These are phyloP conservation scores for Lodderomyces pseudojiufengensis DNA, from an alignment of 1,139 yeast species.

Conservation along the genomic window DNA sequence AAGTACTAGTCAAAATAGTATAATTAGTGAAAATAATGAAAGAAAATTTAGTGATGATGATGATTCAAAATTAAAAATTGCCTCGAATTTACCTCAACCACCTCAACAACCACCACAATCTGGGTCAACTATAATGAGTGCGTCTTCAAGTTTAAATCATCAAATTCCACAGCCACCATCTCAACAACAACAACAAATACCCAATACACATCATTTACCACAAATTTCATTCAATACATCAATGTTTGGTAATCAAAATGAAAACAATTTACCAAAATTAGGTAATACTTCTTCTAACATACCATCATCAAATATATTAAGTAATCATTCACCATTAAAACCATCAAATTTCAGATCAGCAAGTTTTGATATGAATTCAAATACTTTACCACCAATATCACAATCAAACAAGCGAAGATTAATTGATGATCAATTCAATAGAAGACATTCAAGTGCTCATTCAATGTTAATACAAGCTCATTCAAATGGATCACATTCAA, in stretches of 20 bases:
- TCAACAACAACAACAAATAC: constrained; percentile 9
- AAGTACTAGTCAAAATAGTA: not conserved
- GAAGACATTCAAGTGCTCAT: constrained; percentile 32
- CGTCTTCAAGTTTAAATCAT: constrained; percentile 1
- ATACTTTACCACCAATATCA: constrained; percentile 21
- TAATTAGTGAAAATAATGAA: not conserved
- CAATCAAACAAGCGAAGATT: constrained; percentile 24
- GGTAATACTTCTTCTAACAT: constrained; percentile 3
- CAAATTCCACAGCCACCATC: not conserved
- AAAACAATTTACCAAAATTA: constrained; percentile 6
- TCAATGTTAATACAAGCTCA: constrained; percentile 15
- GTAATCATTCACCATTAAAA: constrained; percentile 7
- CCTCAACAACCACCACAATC: constrained; percentile 8
- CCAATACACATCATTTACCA: constrained; percentile 13
- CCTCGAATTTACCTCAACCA: constrained; percentile 11
- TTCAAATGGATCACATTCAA: constrained; percentile 19
- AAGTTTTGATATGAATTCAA: constrained; percentile 28
- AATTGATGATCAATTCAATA: constrained; percentile 23
- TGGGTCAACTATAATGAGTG: not conserved
- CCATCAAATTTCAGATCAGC: constrained; percentile 23
- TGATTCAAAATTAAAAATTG: constrained; percentile 3
- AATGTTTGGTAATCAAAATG: constrained; percentile 26
- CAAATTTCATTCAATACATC: constrained; percentile 38
- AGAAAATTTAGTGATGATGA: constrained; percentile 1
- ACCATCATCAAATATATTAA: constrained; percentile 6